A percentile compares a stretch with the other conserved stretches of the same genome.
Conservation (phyloP, 129 eudicot genomes). For the Silybum marianum region DNA sequence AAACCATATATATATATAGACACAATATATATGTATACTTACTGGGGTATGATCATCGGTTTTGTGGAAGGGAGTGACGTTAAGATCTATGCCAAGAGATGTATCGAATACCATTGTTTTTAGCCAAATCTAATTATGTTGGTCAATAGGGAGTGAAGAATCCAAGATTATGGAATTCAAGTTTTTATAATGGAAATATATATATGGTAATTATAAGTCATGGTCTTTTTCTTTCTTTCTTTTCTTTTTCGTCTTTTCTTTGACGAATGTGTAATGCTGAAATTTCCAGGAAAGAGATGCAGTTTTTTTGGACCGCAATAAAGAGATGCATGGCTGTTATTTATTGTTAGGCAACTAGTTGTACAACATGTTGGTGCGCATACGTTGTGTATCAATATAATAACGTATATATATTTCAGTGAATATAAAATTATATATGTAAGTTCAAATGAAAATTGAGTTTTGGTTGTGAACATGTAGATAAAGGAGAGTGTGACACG, state of each 20-base stretch:
- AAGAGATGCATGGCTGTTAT: neutral
- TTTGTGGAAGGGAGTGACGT: conserved; percentile 26
- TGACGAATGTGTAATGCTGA: neutral
- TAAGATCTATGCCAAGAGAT: conserved; percentile 27
- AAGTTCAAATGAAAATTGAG: no score
- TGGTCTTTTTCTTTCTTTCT: conserved; percentile 16
- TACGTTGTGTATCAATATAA: neutral
- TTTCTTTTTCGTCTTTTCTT: neutral
- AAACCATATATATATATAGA: neutral
- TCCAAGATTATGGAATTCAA: neutral
- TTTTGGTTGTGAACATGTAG: no score
- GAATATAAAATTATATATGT: neutral
- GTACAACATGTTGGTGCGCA: neutral
- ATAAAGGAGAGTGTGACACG: no score
- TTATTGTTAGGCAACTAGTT: neutral
- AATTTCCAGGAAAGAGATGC: conserved; percentile 1
- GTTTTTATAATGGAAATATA: conserved; percentile 4
- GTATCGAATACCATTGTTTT: neutral
- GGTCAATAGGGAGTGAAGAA: conserved; percentile 16
- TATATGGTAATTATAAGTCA: conserved; percentile 12
- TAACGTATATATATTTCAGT: neutral
- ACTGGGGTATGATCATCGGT: conserved; percentile 4
- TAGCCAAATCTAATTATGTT: conserved; percentile 2
- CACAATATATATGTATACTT: neutral
- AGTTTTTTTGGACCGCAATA: no score